These are phyloP conservation scores for Arctostaphylos glauca DNA, from an alignment of 148 eudicot genomes.

Conservation along the genomic window DNA sequence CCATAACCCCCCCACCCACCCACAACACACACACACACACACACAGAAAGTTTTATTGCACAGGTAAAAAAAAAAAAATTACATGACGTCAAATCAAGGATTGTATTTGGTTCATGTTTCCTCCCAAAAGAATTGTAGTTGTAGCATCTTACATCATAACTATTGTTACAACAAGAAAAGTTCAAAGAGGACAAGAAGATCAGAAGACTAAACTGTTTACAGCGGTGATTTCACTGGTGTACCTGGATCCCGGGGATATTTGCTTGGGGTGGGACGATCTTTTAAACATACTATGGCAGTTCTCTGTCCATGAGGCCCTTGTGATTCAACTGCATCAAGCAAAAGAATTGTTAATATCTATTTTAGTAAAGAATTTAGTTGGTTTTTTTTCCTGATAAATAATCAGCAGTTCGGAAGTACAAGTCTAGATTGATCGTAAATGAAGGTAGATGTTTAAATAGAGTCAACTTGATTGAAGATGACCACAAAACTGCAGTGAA, in stretches of 20 bases:
- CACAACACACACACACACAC: no score
- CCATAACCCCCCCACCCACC: not conserved
- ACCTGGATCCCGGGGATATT: constrained; percentile 89
- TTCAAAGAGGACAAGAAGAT: constrained; percentile 11
- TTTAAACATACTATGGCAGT: constrained; percentile 80
- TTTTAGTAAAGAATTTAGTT: not conserved
- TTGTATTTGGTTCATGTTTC: constrained; percentile 7
- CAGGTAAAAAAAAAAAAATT: not conserved
- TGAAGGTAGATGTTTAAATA: not conserved
- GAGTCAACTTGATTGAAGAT: not conserved
- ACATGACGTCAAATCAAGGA: not conserved
- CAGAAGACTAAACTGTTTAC: constrained; percentile 33
- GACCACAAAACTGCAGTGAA: not conserved
- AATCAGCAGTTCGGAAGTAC: not conserved
- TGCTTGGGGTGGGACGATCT: constrained; percentile 60
- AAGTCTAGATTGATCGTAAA: constrained; percentile 1
- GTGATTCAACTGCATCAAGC: constrained; percentile 64
- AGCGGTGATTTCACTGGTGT: constrained; percentile 80
- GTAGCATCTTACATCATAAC: not conserved
- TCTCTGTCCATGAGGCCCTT: constrained; percentile 83
- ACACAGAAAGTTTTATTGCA: not conserved
- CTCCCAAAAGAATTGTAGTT: not conserved
- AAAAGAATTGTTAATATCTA: constrained; percentile 7
- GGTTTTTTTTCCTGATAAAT: not conserved
- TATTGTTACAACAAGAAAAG: not conserved